Evolutionary conservation across 108 stramenopile genomes (phyloP).

Genomic region (Skeletonema tropicum): DNA sequence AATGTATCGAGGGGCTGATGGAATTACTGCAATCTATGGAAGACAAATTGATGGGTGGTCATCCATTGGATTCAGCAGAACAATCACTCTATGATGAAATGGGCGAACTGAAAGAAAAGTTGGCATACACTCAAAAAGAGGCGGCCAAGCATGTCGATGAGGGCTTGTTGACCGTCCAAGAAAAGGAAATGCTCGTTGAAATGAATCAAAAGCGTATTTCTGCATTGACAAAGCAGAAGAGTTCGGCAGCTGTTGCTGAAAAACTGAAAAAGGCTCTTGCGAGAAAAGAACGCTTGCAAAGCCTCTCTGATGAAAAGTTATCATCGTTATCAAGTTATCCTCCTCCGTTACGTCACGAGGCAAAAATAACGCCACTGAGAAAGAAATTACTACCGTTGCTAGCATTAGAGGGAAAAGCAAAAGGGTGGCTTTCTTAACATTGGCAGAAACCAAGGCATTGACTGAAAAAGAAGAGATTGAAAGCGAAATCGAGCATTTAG

Average conservation of each 20-base stretch:
- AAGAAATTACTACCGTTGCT: conserved; percentile 66
- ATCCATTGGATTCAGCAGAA: too few relatives aligned
- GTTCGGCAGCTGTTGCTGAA: conserved; percentile 51
- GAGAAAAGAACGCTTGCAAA: conserved; percentile 58
- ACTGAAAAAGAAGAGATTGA: conserved; percentile 79
- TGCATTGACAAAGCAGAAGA: conserved; percentile 58
- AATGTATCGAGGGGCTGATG: too few relatives aligned
- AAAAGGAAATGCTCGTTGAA: conserved; percentile 56
- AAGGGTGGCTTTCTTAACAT: conserved; percentile 72
- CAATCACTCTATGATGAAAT: conserved; percentile 84
- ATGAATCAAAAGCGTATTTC: conserved; percentile 65
- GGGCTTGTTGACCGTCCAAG: conserved; percentile 69
- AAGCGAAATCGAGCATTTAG: conserved; percentile 65
- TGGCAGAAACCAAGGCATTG: conserved; percentile 74
- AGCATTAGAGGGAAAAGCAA: conserved; percentile 67
- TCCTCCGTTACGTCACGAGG: conserved; percentile 63
- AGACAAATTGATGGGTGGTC: too few relatives aligned
- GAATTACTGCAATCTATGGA: too few relatives aligned
- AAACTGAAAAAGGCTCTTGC: conserved; percentile 73
- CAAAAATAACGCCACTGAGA: conserved; percentile 61
- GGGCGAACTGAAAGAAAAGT: conserved; percentile 70
- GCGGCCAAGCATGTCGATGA: conserved; percentile 78
- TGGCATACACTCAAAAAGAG: conserved; percentile 55
- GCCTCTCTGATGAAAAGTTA: conserved; percentile 26
- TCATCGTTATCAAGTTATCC: conserved; percentile 35